Conservation (phyloP, 2,329 filamentous ascomycete genomes). For the Clonostachys solani region DNA sequence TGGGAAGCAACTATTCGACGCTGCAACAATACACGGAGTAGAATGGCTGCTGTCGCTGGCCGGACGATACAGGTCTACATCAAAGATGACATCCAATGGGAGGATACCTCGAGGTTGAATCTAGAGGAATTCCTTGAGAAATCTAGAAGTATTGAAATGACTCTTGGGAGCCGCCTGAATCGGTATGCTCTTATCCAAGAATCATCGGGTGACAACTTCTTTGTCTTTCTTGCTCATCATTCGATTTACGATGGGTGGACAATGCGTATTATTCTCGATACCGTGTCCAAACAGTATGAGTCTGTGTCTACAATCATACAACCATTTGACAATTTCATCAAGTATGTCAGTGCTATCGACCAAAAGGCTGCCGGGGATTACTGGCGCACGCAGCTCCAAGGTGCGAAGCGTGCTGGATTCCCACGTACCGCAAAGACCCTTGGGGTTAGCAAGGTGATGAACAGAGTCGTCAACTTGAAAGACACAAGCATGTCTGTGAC, state of each 20-base stretch:
- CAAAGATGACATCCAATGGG: neutral
- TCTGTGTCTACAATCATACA: neutral
- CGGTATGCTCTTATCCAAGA: constrained; percentile 10
- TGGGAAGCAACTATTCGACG: neutral
- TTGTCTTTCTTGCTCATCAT: constrained; percentile 17
- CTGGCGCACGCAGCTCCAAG: constrained; percentile 6
- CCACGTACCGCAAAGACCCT: neutral
- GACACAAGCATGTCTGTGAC: constrained; percentile 4
- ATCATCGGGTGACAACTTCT: constrained; percentile 6
- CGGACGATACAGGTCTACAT: constrained; percentile 11
- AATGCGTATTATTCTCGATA: constrained; percentile 3
- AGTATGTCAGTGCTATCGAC: constrained; percentile 2
- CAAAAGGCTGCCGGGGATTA: neutral
- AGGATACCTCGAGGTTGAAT: neutral
- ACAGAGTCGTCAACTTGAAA: neutral
- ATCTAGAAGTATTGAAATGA: constrained; percentile 15
- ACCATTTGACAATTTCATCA: constrained; percentile 4
- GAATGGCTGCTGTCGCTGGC: constrained; percentile 3
- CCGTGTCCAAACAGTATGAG: neutral
- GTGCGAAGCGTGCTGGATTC: neutral
- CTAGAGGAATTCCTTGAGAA: neutral
- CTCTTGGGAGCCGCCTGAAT: neutral
- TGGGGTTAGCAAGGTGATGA: neutral
- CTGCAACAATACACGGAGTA: constrained; percentile 6
- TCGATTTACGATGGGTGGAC: constrained; percentile 18